Percentiles rank a stretch among this genome's conserved stretches.
Conservation (phyloP, 176 grass and related monocot genomes). For the Carex parvula region DNA sequence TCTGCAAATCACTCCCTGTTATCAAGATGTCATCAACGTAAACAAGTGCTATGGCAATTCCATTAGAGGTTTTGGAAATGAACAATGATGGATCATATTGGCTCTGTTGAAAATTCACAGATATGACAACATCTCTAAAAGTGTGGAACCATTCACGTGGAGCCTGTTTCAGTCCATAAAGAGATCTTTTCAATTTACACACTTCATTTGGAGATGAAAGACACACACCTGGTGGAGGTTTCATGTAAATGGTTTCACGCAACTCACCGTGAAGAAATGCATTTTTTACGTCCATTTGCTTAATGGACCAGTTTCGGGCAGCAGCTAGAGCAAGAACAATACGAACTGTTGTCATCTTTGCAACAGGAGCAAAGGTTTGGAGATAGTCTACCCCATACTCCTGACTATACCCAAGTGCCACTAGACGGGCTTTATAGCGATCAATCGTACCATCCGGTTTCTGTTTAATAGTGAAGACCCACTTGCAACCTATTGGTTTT, state of each 20-base stretch:
- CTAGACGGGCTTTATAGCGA: not conserved
- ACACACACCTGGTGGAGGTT: not conserved
- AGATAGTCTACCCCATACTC: not conserved
- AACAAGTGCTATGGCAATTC: not conserved
- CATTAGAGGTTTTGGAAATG: not conserved
- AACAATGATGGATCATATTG: constrained; percentile 1
- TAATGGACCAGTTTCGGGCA: not conserved
- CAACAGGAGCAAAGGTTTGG: constrained; percentile 6
- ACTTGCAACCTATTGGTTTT: constrained; percentile 1
- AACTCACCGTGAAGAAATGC: not conserved
- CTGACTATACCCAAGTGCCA: constrained; percentile 2
- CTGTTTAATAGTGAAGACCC: not conserved
- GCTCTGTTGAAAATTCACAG: not conserved
- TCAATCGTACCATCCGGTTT: not conserved
- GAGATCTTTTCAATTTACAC: not conserved
- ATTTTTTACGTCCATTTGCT: constrained; percentile 20
- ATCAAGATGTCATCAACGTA: not conserved
- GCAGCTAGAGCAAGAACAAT: not conserved
- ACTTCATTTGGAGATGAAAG: not conserved
- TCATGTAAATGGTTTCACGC: not conserved
- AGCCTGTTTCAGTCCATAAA: constrained; percentile 12
- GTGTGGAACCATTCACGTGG: constrained; percentile 13
- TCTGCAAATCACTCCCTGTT: not conserved
- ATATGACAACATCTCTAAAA: not conserved
- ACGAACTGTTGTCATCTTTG: not conserved